A percentile compares a stretch with the other conserved stretches of the same genome.
Evolutionary conservation across 2,329 filamentous ascomycete genomes (phyloP).

Genomic region (Beauveria asiatica): DNA sequence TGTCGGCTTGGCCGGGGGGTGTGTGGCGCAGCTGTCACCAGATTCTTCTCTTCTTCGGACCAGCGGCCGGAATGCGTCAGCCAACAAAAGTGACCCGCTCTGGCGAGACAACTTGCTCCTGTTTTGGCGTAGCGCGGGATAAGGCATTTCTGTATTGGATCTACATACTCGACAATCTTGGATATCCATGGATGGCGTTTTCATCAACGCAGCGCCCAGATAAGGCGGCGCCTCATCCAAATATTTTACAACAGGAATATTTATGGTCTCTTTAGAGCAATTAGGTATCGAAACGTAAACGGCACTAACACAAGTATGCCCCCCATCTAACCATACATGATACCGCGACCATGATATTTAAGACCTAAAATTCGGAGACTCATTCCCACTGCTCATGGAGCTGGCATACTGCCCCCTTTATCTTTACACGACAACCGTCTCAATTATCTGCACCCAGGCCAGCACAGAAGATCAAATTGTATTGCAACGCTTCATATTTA

Average conservation of each 20-base stretch:
- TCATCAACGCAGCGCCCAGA: too few species aligned
- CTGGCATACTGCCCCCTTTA: not conserved
- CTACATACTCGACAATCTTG: not conserved
- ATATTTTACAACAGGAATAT: too few species aligned
- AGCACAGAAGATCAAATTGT: not conserved
- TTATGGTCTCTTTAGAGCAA: too few species aligned
- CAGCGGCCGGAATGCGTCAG: constrained; percentile 15
- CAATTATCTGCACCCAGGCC: not conserved
- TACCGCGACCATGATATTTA: too few species aligned
- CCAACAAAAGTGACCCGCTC: not conserved
- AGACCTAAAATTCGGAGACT: too few species aligned
- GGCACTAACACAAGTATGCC: too few species aligned
- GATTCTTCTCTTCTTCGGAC: constrained; percentile 9
- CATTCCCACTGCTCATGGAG: not conserved
- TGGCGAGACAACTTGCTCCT: not conserved
- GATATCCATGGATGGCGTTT: not conserved
- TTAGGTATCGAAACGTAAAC: too few species aligned
- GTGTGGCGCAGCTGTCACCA: not conserved
- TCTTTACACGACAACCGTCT: not conserved
- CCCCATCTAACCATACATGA: too few species aligned
- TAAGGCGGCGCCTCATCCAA: too few species aligned
- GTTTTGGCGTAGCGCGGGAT: not conserved
- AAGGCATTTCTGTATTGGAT: too few species aligned
- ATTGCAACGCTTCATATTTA: not conserved
- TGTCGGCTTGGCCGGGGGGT: not conserved